These are phyloP conservation scores for Nakazawaea ernobii DNA, from an alignment of 805 yeast species.

Conservation along the genomic window DNA sequence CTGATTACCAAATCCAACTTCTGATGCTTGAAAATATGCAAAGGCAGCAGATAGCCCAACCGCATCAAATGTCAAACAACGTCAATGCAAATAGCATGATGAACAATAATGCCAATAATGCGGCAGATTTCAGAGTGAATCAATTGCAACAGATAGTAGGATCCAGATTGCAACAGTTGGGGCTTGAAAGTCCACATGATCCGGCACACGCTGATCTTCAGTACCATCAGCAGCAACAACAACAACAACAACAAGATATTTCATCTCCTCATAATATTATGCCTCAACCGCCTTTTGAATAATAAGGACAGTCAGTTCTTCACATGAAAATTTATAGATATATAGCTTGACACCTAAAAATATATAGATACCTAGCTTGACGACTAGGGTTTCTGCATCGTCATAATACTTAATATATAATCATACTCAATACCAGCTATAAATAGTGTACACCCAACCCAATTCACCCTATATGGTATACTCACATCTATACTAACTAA, in stretches of 20 bases:
- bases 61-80: background rate
- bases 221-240: background rate
- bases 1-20: too few relatives aligned
- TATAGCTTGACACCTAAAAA: too few relatives aligned
- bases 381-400: too few relatives aligned
- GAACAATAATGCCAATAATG: slow-evolving; percentile 7
- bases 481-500: too few relatives aligned
- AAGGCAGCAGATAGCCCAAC: background rate
- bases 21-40: too few relatives aligned
- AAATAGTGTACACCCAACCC: too few relatives aligned
- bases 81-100: background rate
- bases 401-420: too few relatives aligned
- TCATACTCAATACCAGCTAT: too few relatives aligned
- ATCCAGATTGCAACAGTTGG: background rate
- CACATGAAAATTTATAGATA: too few relatives aligned
- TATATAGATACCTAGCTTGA: too few relatives aligned
- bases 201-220: background rate
- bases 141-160: slow-evolving; percentile 1
- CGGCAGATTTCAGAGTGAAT: background rate
- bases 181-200: background rate
- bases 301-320: background rate
- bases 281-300: background rate
- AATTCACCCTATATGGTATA: too few relatives aligned
- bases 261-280: background rate
- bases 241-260: background rate